A percentile compares a stretch with the other conserved stretches of the same genome.
Evolutionary conservation across 179 eudicot genomes (phyloP).

Genomic region (Camellia oleifera): DNA sequence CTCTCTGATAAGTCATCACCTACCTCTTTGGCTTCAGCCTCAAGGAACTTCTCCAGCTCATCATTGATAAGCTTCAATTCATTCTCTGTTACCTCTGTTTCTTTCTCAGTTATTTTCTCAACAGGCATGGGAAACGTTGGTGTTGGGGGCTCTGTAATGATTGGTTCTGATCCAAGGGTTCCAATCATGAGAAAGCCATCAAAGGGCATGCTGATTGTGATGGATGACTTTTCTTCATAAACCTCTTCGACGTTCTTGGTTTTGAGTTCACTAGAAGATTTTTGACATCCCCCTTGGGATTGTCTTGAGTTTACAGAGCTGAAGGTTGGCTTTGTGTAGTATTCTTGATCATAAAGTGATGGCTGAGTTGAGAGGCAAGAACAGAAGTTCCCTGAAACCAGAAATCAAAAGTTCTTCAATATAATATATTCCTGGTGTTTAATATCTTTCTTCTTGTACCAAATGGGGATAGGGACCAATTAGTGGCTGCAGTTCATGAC

Average conservation of each 20-base stretch:
- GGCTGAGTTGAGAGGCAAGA: constrained; percentile 30
- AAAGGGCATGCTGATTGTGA: constrained; percentile 27
- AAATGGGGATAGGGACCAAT: background rate
- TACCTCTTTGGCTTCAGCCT: constrained; percentile 28
- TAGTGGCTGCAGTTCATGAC: background rate
- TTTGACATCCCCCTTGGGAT: constrained; percentile 20
- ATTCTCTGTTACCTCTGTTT: constrained; percentile 38
- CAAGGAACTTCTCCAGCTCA: constrained; percentile 63
- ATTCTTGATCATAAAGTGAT: constrained; percentile 33
- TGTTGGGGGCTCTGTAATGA: constrained; percentile 52
- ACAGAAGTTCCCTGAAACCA: constrained; percentile 42
- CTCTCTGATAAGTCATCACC: constrained; percentile 28
- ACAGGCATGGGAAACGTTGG: constrained; percentile 47
- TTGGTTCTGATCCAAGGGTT: constrained; percentile 58
- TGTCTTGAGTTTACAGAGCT: constrained; percentile 22
- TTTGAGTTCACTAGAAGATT: constrained; percentile 20
- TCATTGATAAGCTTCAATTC: constrained; percentile 57
- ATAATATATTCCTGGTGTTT: background rate
- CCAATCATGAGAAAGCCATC: constrained; percentile 76
- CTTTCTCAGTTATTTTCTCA: constrained; percentile 36
- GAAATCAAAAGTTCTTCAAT: constrained; percentile 12
- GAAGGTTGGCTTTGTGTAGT: constrained; percentile 30
- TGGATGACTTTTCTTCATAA: constrained; percentile 25
- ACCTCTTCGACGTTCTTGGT: constrained; percentile 21
- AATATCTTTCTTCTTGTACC: background rate